Evolutionary conservation across 1,284 basidiomycete species (phyloP).

Genomic region (Boletus albobrunnescens): DNA sequence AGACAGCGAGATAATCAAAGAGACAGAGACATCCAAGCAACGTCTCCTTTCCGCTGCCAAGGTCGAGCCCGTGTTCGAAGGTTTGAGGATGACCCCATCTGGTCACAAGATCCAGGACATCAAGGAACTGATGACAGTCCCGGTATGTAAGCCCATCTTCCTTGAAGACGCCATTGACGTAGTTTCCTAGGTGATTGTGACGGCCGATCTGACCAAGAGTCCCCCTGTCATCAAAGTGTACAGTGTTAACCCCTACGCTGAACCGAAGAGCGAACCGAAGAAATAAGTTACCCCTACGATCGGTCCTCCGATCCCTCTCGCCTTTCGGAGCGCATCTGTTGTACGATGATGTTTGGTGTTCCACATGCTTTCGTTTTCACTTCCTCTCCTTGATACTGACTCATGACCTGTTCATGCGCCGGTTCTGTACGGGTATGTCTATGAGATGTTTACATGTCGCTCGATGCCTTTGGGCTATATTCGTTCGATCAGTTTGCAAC

Average conservation of each 20-base stretch:
- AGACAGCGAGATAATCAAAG: conserved; percentile 40
- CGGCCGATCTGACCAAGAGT: conserved; percentile 89
- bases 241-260: conserved; percentile 81
- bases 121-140: conserved; percentile 83
- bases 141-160: conserved; percentile 50
- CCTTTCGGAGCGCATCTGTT: conserved; percentile 16
- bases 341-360: conserved; percentile 30
- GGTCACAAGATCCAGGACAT: conserved; percentile 94
- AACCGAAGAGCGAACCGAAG: conserved; percentile 34
- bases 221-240: conserved; percentile 93
- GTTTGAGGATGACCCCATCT: conserved; percentile 61
- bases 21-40: conserved; percentile 67
- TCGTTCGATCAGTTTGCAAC: conserved; percentile 14
- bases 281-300: conserved; percentile 32
- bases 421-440: conserved; percentile 33
- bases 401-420: conserved; percentile 30
- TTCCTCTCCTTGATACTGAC: conserved; percentile 31
- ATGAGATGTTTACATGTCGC: conserved; percentile 26
- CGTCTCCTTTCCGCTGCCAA: conserved; percentile 72
- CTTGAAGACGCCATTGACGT: conserved; percentile 6
- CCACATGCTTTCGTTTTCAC: conserved; percentile 32
- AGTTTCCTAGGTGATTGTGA: conserved; percentile 74
- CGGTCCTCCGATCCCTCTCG: conserved; percentile 1
- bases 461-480: conserved; percentile 18
- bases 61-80: conserved; percentile 73